Base-by-base conservation (phyloP, 768 basidiomycete species). In the Leccinum broughii region DNA sequence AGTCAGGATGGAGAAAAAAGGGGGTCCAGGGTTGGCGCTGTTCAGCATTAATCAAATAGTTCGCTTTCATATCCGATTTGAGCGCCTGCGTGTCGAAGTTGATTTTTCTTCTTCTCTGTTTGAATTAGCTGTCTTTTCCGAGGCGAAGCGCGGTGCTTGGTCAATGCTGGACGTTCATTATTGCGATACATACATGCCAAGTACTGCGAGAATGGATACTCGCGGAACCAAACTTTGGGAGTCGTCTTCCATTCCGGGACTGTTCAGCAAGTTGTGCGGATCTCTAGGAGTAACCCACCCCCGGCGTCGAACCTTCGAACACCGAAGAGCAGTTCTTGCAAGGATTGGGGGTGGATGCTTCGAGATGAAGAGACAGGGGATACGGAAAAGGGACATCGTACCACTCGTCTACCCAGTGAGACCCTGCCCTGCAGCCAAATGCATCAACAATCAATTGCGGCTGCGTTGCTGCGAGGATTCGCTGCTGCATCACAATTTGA, bases 121-220 rank as follows among this genome's bases (percentile, higher is more conserved):
- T 26, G 39, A 32, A 39, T 24, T 51, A 46, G 39, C 32, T 54
- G 46, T 68, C 67, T 32, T 58, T 53, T 68, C 67, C 68, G 68
- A 68, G 64, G 67, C 28, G 67, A 66, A 64, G 48, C 54, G 54
- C 51, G 41, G 58, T 52, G 53, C 49, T 49, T 41, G 11, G 26
- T 20, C 20, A 60, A 55, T 54, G 66, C 20, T 9, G 51, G 60
- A 35, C 24, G 32, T 52, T 51, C 44, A 46, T 46, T 46, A 54
- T 52, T 26, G 48, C 51, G 35, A 32, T 20, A 22, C 59, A 49
- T 20, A 55, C 55, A 48, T 20, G 9, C 28, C 26, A 41, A 9
- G 14, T 52, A 24, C 44, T 44, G 6, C n/a, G 11, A 6, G 39
- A 14, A 26, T 32, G 6, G 41, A 7, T 11, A 22, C 7, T 37